Conservation (phyloP, 2,329 filamentous ascomycete genomes). For the Xylariaceae sp. region DNA sequence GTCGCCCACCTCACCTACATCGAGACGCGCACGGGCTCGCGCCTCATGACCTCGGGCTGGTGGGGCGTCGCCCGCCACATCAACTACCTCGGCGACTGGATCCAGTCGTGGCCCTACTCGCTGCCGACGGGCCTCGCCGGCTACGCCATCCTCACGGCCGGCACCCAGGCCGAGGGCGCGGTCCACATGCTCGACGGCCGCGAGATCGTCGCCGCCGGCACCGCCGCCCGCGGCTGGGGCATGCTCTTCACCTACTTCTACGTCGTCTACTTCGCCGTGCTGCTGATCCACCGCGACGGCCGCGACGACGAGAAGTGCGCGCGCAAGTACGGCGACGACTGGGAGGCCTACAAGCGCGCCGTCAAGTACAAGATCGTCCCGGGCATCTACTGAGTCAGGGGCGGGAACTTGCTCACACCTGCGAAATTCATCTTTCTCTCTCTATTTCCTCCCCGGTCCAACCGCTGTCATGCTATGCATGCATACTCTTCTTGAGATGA, state of each 20-base stretch:
- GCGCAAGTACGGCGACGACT: slow-evolving; percentile 87
- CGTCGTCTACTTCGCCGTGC: slow-evolving; percentile 80
- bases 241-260: slow-evolving; percentile 93
- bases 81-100: slow-evolving; percentile 94
- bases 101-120: slow-evolving; percentile 86
- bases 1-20: slow-evolving; percentile 80
- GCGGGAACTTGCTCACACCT: no score
- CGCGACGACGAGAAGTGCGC: slow-evolving; percentile 87
- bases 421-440: no score
- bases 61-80: slow-evolving; percentile 61
- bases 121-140: slow-evolving; percentile 75
- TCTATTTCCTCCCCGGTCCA: no score
- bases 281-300: slow-evolving; percentile 79
- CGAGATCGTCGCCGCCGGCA: slow-evolving; percentile 63
- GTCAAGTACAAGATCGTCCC: slow-evolving; percentile 80
- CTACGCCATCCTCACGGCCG: slow-evolving; percentile 61
- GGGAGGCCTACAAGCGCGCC: slow-evolving; percentile 77
- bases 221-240: slow-evolving; percentile 70
- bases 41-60: slow-evolving; percentile 39
- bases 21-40: slow-evolving; percentile 73
- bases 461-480: no score
- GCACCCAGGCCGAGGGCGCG: slow-evolving; percentile 35
- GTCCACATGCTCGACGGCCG: slow-evolving; percentile 53
- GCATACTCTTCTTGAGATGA: no score
- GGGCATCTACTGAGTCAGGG: slow-evolving; percentile 71